phyloP scores from a whole-genome alignment of 306 rosid genomes.

The Arachis stenosperma region DNA sequence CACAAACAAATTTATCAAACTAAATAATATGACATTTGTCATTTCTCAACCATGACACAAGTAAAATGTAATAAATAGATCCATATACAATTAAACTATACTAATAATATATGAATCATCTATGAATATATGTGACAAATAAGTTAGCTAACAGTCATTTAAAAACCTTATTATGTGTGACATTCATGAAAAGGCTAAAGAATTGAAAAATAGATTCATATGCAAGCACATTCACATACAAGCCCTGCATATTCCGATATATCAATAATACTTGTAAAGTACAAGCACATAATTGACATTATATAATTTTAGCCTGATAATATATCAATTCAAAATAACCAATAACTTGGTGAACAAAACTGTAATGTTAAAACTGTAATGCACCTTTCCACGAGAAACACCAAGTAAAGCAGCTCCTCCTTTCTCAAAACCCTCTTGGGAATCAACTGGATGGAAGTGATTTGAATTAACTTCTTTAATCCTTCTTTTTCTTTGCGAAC shows the following conservation, averaged over 20 bases:
- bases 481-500: constrained; percentile 60
- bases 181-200: constrained; percentile 1
- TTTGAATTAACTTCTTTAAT: constrained; percentile 51
- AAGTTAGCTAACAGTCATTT: background rate
- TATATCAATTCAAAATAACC: constrained; percentile 14
- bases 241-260: background rate
- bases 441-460: constrained; percentile 44
- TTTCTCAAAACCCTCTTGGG: constrained; percentile 44
- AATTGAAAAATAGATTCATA: background rate
- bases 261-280: constrained; percentile 15
- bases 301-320: constrained; percentile 19
- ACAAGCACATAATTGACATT: constrained; percentile 25
- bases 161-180: background rate
- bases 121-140: background rate
- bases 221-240: background rate
- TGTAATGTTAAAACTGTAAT: background rate
- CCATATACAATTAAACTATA: too few species aligned
- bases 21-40: too few species aligned
- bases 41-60: too few species aligned
- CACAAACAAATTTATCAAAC: too few species aligned
- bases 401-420: constrained; percentile 95
- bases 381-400: constrained; percentile 97
- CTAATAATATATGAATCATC: too few species aligned
- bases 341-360: constrained; percentile 12
- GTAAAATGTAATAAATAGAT: too few species aligned